A percentile compares a stretch with the other conserved stretches of the same genome.
Conservation (phyloP, 352 stramenopile genomes). For the Globisporangium alternatum region DNA sequence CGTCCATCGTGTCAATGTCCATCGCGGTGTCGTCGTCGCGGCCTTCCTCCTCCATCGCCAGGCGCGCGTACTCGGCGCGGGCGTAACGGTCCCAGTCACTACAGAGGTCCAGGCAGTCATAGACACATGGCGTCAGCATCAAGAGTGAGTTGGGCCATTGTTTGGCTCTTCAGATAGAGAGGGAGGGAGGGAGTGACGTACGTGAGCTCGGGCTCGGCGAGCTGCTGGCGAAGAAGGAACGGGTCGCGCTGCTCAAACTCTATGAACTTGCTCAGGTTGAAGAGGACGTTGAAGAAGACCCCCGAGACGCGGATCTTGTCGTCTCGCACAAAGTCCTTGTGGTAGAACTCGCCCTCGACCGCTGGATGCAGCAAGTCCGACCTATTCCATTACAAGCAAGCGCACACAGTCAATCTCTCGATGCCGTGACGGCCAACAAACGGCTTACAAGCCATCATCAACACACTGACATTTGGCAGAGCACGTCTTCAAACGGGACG, state of each 20-base stretch:
- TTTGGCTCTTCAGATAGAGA: background rate
- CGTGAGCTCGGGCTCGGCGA: constrained; percentile 86
- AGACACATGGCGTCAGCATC: background rate
- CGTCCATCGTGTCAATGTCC: constrained; percentile 89
- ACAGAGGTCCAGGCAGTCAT: constrained; percentile 1
- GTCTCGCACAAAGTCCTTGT: constrained; percentile 74
- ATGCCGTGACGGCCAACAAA: background rate
- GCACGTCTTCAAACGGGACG: constrained; percentile 97
- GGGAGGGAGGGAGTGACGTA: constrained; percentile 28
- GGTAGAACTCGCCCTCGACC: constrained; percentile 76
- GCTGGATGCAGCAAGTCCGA: constrained; percentile 76
- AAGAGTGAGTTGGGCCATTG: background rate
- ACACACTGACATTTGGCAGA: constrained; percentile 97
- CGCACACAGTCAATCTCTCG: constrained; percentile 1
- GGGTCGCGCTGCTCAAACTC: constrained; percentile 98
- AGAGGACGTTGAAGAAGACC: constrained; percentile 98
- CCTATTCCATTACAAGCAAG: constrained; percentile 20
- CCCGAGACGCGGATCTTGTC: constrained; percentile 92
- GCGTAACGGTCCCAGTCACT: constrained; percentile 98
- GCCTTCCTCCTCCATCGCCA: constrained; percentile 97
- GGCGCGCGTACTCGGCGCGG: constrained; percentile 94
- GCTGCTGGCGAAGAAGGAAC: constrained; percentile 94
- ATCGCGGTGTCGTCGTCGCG: constrained; percentile 86
- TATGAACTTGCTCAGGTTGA: constrained; percentile 99
- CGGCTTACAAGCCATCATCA: background rate